A percentile compares a stretch with the other conserved stretches of the same genome.
phyloP scores from a whole-genome alignment of 306 rosid genomes.

The Sicyos baderoa region DNA sequence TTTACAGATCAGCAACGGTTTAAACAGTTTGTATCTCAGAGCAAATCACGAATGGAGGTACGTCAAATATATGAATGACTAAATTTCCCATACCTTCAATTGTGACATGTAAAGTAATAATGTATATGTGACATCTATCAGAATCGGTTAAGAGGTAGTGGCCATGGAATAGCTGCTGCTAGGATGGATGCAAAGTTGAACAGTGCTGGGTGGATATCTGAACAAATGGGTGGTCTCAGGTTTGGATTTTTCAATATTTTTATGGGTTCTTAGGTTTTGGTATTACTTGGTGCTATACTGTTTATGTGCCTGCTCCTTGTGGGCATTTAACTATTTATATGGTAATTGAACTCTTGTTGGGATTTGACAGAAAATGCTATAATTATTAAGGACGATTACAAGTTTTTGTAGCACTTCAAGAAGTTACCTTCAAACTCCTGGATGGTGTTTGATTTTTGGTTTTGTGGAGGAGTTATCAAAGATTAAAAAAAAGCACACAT shows the following conservation, averaged over 20 bases:
- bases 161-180: conserved; percentile 95
- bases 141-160: conserved; percentile 95
- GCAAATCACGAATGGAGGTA: conserved; percentile 99
- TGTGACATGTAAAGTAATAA: not conserved
- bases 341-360: not conserved
- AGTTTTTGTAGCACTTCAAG: not conserved
- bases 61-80: not conserved
- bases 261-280: conserved; percentile 10
- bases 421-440: not conserved
- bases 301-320: conserved; percentile 9
- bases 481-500: too few relatives aligned
- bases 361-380: not conserved
- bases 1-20: conserved; percentile 93
- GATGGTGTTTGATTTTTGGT: too few relatives aligned
- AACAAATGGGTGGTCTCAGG: conserved; percentile 97
- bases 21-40: conserved; percentile 90
- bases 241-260: conserved; percentile 33
- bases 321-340: not conserved
- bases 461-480: too few relatives aligned
- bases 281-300: not conserved
- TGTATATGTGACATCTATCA: conserved; percentile 23
- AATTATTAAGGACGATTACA: not conserved
- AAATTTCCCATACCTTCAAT: not conserved
- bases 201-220: conserved; percentile 91
- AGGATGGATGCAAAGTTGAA: conserved; percentile 96